phyloP scores from a whole-genome alignment of 1,284 basidiomycete genomes.

The Cutaneotrichosporon sp. region DNA sequence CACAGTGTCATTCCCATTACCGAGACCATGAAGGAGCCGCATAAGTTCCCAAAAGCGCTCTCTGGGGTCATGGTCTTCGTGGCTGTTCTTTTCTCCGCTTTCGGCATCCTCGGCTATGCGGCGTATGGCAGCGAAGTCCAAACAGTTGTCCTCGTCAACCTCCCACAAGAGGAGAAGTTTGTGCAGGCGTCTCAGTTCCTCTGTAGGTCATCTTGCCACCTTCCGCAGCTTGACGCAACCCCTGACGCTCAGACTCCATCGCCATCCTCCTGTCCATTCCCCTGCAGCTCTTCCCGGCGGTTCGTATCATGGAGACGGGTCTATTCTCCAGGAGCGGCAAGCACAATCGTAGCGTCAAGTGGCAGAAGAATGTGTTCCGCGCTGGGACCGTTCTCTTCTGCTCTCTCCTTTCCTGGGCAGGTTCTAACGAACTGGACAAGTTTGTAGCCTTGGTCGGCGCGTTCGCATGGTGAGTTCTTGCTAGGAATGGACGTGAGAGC shows the following conservation, averaged over 20 bases:
- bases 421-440: constrained; percentile 90
- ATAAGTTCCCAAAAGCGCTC: constrained; percentile 82
- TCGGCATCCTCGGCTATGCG: constrained; percentile 82
- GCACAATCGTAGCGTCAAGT: constrained; percentile 52
- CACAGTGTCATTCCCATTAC: constrained; percentile 82
- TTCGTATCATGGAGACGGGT: constrained; percentile 94
- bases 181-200: constrained; percentile 83
- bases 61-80: constrained; percentile 77
- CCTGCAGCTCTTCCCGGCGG: constrained; percentile 93
- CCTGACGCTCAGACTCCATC: constrained; percentile 56
- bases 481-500: no score
- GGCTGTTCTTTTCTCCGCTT: constrained; percentile 76
- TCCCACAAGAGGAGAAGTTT: constrained; percentile 76
- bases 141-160: constrained; percentile 92
- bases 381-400: constrained; percentile 70
- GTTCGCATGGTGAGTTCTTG: constrained; percentile 74
- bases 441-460: constrained; percentile 92
- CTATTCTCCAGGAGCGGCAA: constrained; percentile 83
- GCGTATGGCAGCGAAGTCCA: constrained; percentile 84
- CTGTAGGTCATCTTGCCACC: constrained; percentile 55
- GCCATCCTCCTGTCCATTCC: constrained; percentile 93
- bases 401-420: constrained; percentile 71
- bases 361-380: constrained; percentile 91
- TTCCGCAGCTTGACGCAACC: no score
- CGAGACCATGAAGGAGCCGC: constrained; percentile 89